Base-by-base conservation (phyloP, 345 rosid genomes). In the Aegle marmelos region DNA sequence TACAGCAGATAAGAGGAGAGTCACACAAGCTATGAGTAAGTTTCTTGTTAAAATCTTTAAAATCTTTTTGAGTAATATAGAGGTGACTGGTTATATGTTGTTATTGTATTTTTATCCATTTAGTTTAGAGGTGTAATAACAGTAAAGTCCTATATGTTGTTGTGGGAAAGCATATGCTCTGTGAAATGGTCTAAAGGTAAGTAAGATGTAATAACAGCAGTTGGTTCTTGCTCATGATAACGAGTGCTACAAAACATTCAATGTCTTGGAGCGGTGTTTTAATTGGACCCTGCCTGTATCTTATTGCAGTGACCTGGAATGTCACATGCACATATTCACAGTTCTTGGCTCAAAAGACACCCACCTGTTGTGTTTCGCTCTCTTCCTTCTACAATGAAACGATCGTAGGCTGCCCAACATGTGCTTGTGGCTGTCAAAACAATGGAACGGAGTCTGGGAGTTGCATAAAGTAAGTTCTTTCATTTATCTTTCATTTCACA, bases 251-350 rank as follows among this genome's bases (percentile, higher is more conserved):
- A 63, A 48, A 63, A 31, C n/a, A 27, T 39, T 68, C 28, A 58
- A 59, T 73, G 28, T 59, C 48, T 28, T 1, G 62, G n/a, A 71
- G 59, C 33, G 3, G 17, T 71, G 61, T 60, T 56, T 74, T 78
- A 70, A 72, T 28, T 62, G 54, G 25, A 77, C 54, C 74, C 7
- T 68, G 34, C 19, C 66, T 53, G 65, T 22, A 54, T 65, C 75
- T 78, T 58, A 25, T 76, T 24, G 86, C 94, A 95, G 98, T 95
- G 99, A 95, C 99, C n/a, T 93, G 98, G 98, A 93, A 95, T 78
- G 85, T 90, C 76, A 92, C 98, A 9, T 95, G 99, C 90, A 90
- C 94, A 68, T 93, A 93, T 81, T 95, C 99, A 2, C 99, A 95
- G 76, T 90, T 92, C 77, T 86, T 92, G 54, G 94, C 96, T 75